Conservation (phyloP, 768 basidiomycete genomes). For the Phylloporus rhodoxanthus region DNA sequence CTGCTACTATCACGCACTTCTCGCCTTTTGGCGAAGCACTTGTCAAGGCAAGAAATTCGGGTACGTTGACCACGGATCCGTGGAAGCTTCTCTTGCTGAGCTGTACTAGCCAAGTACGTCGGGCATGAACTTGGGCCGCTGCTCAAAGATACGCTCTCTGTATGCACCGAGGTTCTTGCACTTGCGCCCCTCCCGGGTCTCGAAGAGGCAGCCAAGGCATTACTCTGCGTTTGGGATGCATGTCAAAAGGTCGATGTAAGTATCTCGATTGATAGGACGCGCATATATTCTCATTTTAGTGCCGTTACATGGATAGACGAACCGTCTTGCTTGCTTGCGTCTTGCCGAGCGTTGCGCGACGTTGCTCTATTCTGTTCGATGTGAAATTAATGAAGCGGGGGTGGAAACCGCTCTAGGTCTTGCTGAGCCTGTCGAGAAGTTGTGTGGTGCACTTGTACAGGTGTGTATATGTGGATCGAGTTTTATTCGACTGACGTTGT, state of each 20-base stretch:
- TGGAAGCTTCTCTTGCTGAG: slow-evolving; percentile 1
- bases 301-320: slow-evolving; percentile 40
- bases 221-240: slow-evolving; percentile 62
- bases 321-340: slow-evolving; percentile 61
- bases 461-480: slow-evolving; percentile 27
- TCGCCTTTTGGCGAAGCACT: slow-evolving; percentile 23
- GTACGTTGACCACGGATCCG: slow-evolving; percentile 1
- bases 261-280: not conserved
- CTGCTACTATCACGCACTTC: slow-evolving; percentile 12
- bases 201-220: slow-evolving; percentile 41
- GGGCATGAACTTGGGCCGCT: slow-evolving; percentile 32
- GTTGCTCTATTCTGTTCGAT: slow-evolving; percentile 55
- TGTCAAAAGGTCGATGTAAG: slow-evolving; percentile 57
- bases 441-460: slow-evolving; percentile 36
- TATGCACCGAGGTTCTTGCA: slow-evolving; percentile 34
- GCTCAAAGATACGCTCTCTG: slow-evolving; percentile 33
- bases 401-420: slow-evolving; percentile 45
- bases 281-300: not conserved
- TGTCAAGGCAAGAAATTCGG: slow-evolving; percentile 17
- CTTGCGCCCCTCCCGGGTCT: slow-evolving; percentile 56
- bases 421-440: slow-evolving; percentile 37
- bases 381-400: slow-evolving; percentile 58
- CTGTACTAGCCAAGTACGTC: slow-evolving; percentile 25
- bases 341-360: slow-evolving; percentile 70
- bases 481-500: not conserved